Percentiles rank a stretch among this genome's conserved stretches.
phyloP scores from a whole-genome alignment of 345 rosid species.

The Hibiscus trionum region DNA sequence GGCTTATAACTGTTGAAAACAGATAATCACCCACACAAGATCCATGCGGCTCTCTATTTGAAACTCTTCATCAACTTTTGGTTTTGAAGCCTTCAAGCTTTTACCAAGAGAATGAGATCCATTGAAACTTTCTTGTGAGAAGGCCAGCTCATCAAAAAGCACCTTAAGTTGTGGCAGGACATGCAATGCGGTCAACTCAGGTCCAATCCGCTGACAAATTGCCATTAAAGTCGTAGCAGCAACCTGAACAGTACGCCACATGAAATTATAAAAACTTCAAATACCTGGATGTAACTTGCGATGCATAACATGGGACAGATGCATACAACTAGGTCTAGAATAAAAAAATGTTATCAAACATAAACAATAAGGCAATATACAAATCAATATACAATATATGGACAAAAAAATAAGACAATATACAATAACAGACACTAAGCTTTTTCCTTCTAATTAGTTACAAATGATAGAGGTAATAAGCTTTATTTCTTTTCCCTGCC shows the following conservation, averaged over 20 bases:
- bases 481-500: background rate
- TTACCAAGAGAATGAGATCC: conserved; percentile 42
- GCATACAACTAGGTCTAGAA: background rate
- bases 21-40: conserved; percentile 71
- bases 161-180: conserved; percentile 86
- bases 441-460: background rate
- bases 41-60: conserved; percentile 76
- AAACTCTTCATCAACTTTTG: conserved; percentile 43
- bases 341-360: background rate
- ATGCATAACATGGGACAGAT: background rate
- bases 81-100: conserved; percentile 35
- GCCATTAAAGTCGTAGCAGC: conserved; percentile 65
- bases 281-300: conserved; percentile 1
- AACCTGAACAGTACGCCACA: conserved; percentile 42
- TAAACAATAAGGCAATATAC: background rate
- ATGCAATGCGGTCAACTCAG: conserved; percentile 76
- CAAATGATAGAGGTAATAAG: background rate
- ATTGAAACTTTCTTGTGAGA: conserved; percentile 55
- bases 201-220: conserved; percentile 84
- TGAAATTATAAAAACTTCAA: background rate
- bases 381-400: too few relatives aligned
- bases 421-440: background rate
- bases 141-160: conserved; percentile 90
- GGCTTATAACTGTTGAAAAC: conserved; percentile 11
- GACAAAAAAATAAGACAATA: background rate